A percentile compares a stretch with the other conserved stretches of the same genome.
Conservation (phyloP, 495 filamentous ascomycete species). For the Podospora pseudocomata region DNA sequence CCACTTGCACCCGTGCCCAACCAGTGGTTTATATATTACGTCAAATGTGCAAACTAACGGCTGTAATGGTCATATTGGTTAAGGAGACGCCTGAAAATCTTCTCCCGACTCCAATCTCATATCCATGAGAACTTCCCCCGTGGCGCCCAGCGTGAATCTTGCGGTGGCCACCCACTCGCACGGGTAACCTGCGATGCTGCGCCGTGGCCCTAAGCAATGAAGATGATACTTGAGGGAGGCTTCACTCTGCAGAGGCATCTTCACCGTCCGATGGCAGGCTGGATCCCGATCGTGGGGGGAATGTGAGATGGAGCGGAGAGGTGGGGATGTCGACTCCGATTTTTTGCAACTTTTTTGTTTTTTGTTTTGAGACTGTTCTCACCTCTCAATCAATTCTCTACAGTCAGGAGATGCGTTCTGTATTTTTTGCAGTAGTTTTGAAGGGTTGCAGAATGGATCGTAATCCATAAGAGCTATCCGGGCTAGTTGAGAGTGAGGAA, state of each 20-base stretch:
- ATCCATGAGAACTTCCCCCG: slow-evolving; percentile 46
- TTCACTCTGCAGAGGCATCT: slow-evolving; percentile 53
- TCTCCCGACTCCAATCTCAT: slow-evolving; percentile 40
- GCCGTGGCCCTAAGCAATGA: slow-evolving; percentile 47
- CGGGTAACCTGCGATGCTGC: slow-evolving; percentile 49
- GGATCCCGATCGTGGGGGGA: slow-evolving; percentile 51
- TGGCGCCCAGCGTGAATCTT: slow-evolving; percentile 52
- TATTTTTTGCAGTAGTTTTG: neutral
- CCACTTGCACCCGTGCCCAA: neutral
- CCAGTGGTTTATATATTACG: slow-evolving; percentile 23
- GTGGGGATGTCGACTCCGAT: slow-evolving; percentile 47
- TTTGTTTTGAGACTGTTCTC: slow-evolving; percentile 20
- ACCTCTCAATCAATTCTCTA: neutral
- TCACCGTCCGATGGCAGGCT: slow-evolving; percentile 52
- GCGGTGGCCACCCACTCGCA: slow-evolving; percentile 50
- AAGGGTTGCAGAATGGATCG: neutral
- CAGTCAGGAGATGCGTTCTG: neutral
- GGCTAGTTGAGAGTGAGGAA: neutral
- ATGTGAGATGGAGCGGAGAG: slow-evolving; percentile 44
- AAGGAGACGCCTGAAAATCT: slow-evolving; percentile 46
- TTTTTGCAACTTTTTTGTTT: slow-evolving; percentile 35
- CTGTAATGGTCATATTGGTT: slow-evolving; percentile 51
- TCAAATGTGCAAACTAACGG: slow-evolving; percentile 15
- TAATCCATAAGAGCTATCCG: neutral
- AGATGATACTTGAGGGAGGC: slow-evolving; percentile 48